Evolutionary conservation across 2,329 filamentous ascomycete genomes (phyloP).

Genomic region (Xylaria sp.): DNA sequence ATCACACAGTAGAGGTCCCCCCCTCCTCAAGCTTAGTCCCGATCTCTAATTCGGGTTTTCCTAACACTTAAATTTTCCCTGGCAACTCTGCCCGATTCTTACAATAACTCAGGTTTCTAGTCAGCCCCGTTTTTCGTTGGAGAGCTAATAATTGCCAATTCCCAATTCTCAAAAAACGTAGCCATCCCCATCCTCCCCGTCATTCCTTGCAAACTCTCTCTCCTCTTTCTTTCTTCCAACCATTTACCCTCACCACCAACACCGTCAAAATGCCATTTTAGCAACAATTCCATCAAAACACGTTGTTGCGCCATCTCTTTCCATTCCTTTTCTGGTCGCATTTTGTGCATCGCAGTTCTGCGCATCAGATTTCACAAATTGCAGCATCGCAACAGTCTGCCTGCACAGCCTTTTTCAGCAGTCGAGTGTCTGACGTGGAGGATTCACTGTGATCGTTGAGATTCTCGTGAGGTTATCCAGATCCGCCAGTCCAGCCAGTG

Average conservation of each 20-base stretch:
- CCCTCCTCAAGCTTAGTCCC: slow-evolving; percentile 48
- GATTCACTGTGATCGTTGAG: slow-evolving; percentile 34
- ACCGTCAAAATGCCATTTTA: slow-evolving; percentile 49
- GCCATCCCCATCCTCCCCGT: slow-evolving; percentile 61
- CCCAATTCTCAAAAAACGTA: slow-evolving; percentile 58
- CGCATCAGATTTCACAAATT: slow-evolving; percentile 43
- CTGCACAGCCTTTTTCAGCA: slow-evolving; percentile 35
- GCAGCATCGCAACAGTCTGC: slow-evolving; percentile 26
- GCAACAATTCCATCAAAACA: slow-evolving; percentile 52
- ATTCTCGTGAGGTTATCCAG: slow-evolving; percentile 50
- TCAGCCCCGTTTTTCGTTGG: slow-evolving; percentile 62
- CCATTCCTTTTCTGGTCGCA: slow-evolving; percentile 45
- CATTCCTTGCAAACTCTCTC: slow-evolving; percentile 41
- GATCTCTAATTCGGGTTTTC: slow-evolving; percentile 52
- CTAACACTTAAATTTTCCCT: slow-evolving; percentile 54
- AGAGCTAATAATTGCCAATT: slow-evolving; percentile 59
- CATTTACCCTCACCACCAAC: slow-evolving; percentile 45
- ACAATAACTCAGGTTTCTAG: slow-evolving; percentile 40
- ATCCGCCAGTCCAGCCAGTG: slow-evolving; percentile 37
- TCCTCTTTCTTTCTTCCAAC: slow-evolving; percentile 43
- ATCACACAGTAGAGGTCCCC: slow-evolving; percentile 32
- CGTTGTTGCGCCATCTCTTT: slow-evolving; percentile 51
- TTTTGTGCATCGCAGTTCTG: slow-evolving; percentile 42
- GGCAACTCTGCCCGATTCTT: slow-evolving; percentile 49
- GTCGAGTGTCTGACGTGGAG: slow-evolving; percentile 33